phyloP scores from a whole-genome alignment of 352 stramenopile genomes.

The Phytophthora boehmeriae region DNA sequence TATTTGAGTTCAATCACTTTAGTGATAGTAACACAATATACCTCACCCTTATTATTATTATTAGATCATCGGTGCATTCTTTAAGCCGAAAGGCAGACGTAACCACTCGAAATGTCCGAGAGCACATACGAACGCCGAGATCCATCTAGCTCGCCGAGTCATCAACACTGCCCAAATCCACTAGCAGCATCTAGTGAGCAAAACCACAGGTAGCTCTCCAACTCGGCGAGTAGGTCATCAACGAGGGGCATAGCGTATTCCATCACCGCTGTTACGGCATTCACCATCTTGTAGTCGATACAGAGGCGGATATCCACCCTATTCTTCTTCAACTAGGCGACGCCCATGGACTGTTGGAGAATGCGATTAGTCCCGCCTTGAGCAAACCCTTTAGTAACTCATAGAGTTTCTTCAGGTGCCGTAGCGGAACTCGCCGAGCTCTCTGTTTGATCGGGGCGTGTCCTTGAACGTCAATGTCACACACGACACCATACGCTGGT shows the following conservation, averaged over 20 bases:
- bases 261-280: neutral
- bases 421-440: too few relatives aligned
- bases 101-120: too few relatives aligned
- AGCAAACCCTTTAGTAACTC: neutral
- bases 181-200: too few relatives aligned
- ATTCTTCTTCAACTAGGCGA: neutral
- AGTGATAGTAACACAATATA: too few relatives aligned
- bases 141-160: neutral
- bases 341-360: neutral
- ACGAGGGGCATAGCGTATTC: neutral
- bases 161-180: neutral
- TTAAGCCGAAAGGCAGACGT: neutral
- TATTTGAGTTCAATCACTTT: too few relatives aligned
- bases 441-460: too few relatives aligned
- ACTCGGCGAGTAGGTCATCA: neutral
- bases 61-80: neutral
- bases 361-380: neutral
- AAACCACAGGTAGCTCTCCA: neutral
- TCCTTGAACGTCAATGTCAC: too few relatives aligned
- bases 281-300: slow-evolving; percentile 2
- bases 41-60: too few relatives aligned
- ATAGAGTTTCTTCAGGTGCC: slow-evolving; percentile 2
- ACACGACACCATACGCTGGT: too few relatives aligned
- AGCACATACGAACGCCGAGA: neutral
- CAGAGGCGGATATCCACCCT: neutral